Percentiles rank a stretch among this genome's conserved stretches.
Evolutionary conservation across 164 flowering plant species (phyloP).

Genomic region (Magnolia changhungtana): DNA sequence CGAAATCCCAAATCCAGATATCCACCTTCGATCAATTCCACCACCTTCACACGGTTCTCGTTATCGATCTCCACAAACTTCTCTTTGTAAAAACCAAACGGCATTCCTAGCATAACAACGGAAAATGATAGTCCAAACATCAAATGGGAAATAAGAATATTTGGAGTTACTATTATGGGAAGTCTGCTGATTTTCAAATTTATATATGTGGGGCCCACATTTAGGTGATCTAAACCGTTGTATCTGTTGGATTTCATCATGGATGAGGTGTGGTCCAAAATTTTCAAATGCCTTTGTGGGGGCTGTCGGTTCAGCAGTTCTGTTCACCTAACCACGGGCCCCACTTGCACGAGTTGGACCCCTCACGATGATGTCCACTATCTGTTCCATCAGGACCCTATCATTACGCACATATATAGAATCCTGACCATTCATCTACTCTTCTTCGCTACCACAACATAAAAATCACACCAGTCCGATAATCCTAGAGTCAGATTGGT

Average conservation of each 20-base stretch:
- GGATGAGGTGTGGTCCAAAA: neutral
- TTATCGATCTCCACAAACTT: constrained; percentile 34
- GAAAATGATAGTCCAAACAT: neutral
- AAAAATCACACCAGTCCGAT: no score
- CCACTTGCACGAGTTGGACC: neutral
- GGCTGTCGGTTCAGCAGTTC: neutral
- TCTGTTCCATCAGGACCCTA: no score
- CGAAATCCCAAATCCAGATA: constrained; percentile 23
- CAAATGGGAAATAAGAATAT: no score
- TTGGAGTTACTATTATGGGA: no score
- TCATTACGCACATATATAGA: no score
- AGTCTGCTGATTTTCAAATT: no score
- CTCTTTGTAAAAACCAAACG: constrained; percentile 23
- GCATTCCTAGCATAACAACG: neutral
- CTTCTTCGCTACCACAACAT: no score
- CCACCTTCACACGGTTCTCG: constrained; percentile 23
- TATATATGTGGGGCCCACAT: neutral
- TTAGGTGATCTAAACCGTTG: neutral
- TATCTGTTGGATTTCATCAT: no score
- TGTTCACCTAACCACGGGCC: neutral
- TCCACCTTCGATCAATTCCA: constrained; percentile 30
- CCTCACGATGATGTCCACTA: no score
- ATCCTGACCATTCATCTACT: no score
- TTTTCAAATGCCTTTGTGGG: neutral
- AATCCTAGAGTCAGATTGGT: no score